Evolutionary conservation across 2,329 filamentous ascomycete genomes (phyloP), one percentile per base, ranked within the genome.

Genomic region (Aspergillus versicolor): DNA sequence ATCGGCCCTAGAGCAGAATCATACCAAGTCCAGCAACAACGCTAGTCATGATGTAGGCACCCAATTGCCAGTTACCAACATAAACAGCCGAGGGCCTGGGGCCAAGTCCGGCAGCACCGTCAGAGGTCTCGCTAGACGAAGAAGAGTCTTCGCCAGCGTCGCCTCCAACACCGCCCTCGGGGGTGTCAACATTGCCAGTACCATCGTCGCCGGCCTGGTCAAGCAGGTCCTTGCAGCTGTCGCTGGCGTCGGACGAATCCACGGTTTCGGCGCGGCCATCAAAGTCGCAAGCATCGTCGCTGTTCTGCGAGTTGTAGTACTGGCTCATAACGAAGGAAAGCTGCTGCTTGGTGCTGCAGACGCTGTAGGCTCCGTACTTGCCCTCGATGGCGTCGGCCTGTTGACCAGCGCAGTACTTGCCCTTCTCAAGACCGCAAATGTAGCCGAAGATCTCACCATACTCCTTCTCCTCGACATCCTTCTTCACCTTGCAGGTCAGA

Each of bases 401-500:
- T 58, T 81, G 77, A 54, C 78, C 79, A 19, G 58, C 66, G 61
- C 78, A 77, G 54, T 62, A 56, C 34, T 68, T 67, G 43, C 62
- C 66, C 7, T 65, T 65, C 27, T 64, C 61, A 8, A 59, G 43
- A 57, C 75, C 74, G 64, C 77, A 79, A 54, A 81, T 71, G 58
- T 71, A 72, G 60, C 68, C 81, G 75, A 97, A 97, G 65, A 94
- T 83, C 15, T 82, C 77, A 49, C 83, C 84, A 67, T 61, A 65
- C 11, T 62, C 53, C 15, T 85, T 88, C 56, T 85, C 77, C 53
- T 86, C 80, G 49, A 78, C 72, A 62, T 82, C 77, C 46, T 81
- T 75, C 45, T 83, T 79, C 59, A 91, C 85, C 27, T 83, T 82
- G 78, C 94, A 99, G 58, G 79, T 78, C 56, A 96, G 79, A 44